phyloP scores from a whole-genome alignment of 176 grass and related monocot genomes.

The Rhynchospora breviuscula region DNA sequence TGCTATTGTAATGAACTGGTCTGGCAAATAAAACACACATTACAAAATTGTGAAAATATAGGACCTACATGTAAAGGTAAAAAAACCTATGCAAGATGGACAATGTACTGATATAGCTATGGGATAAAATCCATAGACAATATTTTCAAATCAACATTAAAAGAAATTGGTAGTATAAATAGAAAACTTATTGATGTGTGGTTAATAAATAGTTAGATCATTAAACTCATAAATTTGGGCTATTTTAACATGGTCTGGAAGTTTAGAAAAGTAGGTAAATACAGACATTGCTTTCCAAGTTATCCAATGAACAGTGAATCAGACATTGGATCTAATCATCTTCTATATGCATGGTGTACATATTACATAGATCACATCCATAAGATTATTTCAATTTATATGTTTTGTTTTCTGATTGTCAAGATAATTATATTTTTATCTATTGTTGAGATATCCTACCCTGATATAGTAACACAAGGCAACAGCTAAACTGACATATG shows the following conservation, averaged over 20 bases:
- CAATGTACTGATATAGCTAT: not conserved
- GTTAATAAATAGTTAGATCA: not conserved
- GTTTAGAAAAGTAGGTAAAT: not conserved
- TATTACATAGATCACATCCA: not conserved
- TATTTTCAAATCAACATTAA: not conserved
- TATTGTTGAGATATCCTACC: not conserved
- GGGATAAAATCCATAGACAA: not conserved
- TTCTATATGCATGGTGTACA: not conserved
- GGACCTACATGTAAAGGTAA: not conserved
- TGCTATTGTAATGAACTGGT: slow-evolving; percentile 9
- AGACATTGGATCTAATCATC: not conserved
- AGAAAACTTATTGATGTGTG: not conserved
- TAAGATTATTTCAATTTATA: not conserved
- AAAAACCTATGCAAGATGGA: not conserved
- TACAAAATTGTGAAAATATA: not conserved
- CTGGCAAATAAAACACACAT: not conserved
- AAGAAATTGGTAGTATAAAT: not conserved
- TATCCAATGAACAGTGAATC: not conserved
- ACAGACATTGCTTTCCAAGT: not conserved
- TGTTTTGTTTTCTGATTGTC: not conserved
- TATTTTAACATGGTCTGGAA: not conserved
- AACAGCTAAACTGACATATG: not conserved
- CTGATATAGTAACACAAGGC: not conserved
- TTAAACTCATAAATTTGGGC: not conserved
- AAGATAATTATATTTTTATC: not conserved